A percentile compares a stretch with the other conserved stretches of the same genome.
These are phyloP conservation scores for Quercus robur DNA, from an alignment of 306 rosid species.

Conservation along the genomic window DNA sequence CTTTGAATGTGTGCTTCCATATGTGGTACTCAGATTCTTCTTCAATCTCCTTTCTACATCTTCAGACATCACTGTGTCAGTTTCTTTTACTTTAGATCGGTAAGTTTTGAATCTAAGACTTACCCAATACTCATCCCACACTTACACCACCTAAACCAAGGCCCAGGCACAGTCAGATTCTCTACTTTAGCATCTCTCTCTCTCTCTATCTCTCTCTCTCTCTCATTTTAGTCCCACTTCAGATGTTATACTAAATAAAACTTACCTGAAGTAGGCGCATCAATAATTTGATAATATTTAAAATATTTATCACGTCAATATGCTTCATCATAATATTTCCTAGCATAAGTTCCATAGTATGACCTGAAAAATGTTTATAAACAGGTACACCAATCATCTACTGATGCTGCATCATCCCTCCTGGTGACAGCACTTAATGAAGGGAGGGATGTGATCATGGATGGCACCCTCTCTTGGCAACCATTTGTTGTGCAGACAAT, in stretches of 20 bases:
- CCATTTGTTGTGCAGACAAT: slow-evolving; percentile 96
- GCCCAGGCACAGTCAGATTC: not conserved
- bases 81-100: not conserved
- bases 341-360: not conserved
- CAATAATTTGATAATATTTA: not conserved
- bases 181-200: not conserved
- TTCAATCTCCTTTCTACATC: not conserved
- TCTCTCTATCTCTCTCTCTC: not conserved
- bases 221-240: not conserved
- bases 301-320: not conserved
- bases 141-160: not conserved
- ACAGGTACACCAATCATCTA: slow-evolving; percentile 97
- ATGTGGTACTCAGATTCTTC: not conserved
- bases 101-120: not conserved
- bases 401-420: slow-evolving; percentile 96
- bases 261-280: not conserved
- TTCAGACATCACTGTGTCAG: not conserved
- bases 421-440: slow-evolving; percentile 89
- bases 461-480: slow-evolving; percentile 94
- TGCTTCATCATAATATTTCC: not conserved
- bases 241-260: not conserved
- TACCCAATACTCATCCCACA: not conserved
- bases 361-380: slow-evolving; percentile 4
- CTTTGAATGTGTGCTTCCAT: not conserved
- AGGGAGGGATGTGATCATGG: slow-evolving; percentile 95